A percentile compares a stretch with the other conserved stretches of the same genome.
phyloP scores from a whole-genome alignment of 345 rosid species.

The Bruguiera parviflora region DNA sequence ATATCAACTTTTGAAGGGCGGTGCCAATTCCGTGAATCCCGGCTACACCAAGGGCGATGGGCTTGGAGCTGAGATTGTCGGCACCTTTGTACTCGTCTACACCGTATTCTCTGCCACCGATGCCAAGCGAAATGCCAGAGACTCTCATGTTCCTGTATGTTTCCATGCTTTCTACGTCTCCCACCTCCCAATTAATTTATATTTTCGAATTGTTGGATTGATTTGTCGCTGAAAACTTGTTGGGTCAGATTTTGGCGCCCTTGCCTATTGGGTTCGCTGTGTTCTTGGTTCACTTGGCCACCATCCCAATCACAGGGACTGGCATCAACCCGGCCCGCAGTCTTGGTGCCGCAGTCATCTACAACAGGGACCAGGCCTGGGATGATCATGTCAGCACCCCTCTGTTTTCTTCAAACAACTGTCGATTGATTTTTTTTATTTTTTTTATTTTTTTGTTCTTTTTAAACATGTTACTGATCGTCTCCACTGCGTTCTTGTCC shows the following conservation, averaged over 20 bases:
- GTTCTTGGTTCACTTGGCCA: constrained; percentile 2
- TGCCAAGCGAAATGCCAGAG: background rate
- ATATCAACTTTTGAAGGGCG: background rate
- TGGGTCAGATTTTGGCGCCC: background rate
- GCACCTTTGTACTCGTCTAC: background rate
- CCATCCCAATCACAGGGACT: background rate
- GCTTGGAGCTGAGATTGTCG: background rate
- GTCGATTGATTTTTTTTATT: background rate
- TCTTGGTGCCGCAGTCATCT: background rate
- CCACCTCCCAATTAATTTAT: too few relatives aligned
- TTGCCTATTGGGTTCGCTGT: constrained; percentile 1
- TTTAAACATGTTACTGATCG: background rate
- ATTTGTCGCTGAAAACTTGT: background rate
- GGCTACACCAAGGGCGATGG: constrained; percentile 4
- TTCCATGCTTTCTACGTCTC: background rate
- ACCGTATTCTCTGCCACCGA: background rate
- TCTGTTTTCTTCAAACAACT: background rate
- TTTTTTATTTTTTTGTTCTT: background rate
- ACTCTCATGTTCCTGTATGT: background rate
- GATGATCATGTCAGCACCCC: background rate
- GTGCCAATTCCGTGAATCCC: background rate
- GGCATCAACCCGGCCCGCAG: background rate
- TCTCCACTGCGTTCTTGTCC: too few relatives aligned
- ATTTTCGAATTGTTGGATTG: background rate
- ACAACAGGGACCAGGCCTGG: background rate